Evolutionary conservation across 441 rosid genomes (phyloP).

Genomic region (Hypseocharis bilobata): DNA sequence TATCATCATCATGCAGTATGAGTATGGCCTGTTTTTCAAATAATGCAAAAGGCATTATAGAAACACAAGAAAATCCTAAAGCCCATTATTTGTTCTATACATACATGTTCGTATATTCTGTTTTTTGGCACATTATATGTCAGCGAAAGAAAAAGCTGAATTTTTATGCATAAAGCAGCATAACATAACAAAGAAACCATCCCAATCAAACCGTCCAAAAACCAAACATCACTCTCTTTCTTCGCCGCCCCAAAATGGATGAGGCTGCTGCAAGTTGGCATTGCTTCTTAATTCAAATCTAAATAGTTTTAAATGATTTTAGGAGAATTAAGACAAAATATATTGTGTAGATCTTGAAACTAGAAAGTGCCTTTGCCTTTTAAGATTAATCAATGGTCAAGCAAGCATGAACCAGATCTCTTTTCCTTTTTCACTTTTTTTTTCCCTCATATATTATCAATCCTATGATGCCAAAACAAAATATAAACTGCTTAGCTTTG

Average conservation of each 20-base stretch:
- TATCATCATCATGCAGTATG: not conserved
- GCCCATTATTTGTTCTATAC: not conserved
- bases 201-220: conserved; percentile 33
- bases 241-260: conserved; percentile 33
- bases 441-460: too few species aligned
- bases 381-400: not conserved
- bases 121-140: not conserved
- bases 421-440: not conserved
- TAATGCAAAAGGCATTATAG: not conserved
- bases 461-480: too few species aligned
- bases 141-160: conserved; percentile 5
- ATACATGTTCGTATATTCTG: not conserved
- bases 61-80: not conserved
- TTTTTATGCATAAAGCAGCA: conserved; percentile 5
- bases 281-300: not conserved
- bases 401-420: not conserved
- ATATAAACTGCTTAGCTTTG: too few species aligned
- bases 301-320: not conserved
- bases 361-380: not conserved
- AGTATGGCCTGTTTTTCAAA: not conserved
- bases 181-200: conserved; percentile 10
- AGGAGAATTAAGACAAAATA: not conserved
- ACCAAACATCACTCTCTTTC: conserved; percentile 21
- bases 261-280: conserved; percentile 6
- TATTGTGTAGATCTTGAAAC: not conserved